Evolutionary conservation across 2,329 filamentous ascomycete species (phyloP).

Genomic region (Pseudovirgaria hyperparasitica): DNA sequence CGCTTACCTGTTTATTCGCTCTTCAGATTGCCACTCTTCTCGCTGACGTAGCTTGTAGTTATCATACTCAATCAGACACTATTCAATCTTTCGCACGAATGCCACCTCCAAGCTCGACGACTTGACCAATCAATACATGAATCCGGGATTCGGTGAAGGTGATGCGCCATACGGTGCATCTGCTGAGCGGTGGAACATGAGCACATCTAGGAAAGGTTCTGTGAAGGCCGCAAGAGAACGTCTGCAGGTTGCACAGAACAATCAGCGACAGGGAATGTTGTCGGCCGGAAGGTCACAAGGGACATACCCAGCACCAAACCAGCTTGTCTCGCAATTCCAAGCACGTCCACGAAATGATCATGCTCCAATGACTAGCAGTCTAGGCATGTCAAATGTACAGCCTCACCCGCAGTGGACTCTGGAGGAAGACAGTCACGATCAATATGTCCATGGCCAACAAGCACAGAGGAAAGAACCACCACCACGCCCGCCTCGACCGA

Average conservation of each 20-base stretch:
- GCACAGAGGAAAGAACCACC: constrained; percentile 12
- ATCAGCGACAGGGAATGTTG: constrained; percentile 11
- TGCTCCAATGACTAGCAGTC: constrained; percentile 9
- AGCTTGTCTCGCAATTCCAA: constrained; percentile 15
- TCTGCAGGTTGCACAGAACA: constrained; percentile 15
- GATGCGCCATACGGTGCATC: constrained; percentile 17
- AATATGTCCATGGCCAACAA: constrained; percentile 13
- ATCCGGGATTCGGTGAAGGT: constrained; percentile 21
- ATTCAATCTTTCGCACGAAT: constrained; percentile 17
- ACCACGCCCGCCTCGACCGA: constrained; percentile 27
- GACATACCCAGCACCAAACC: constrained; percentile 21
- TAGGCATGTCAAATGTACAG: constrained; percentile 10
- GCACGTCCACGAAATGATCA: constrained; percentile 8
- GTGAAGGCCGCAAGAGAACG: constrained; percentile 24
- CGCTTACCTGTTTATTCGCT: neutral
- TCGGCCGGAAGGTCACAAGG: constrained; percentile 21
- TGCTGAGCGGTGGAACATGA: constrained; percentile 11
- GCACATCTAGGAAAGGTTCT: constrained; percentile 16
- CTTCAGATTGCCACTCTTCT: neutral
- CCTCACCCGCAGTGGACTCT: constrained; percentile 35
- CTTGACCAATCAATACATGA: constrained; percentile 20
- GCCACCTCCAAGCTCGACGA: constrained; percentile 18
- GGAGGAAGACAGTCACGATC: constrained; percentile 21
- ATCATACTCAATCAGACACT: neutral
- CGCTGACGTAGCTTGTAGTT: too few relatives aligned